Percentiles rank a stretch among this genome's conserved stretches.
Conservation (phyloP, 2,329 filamentous ascomycete genomes). For the Zelopaecilomyces penicillatus region DNA sequence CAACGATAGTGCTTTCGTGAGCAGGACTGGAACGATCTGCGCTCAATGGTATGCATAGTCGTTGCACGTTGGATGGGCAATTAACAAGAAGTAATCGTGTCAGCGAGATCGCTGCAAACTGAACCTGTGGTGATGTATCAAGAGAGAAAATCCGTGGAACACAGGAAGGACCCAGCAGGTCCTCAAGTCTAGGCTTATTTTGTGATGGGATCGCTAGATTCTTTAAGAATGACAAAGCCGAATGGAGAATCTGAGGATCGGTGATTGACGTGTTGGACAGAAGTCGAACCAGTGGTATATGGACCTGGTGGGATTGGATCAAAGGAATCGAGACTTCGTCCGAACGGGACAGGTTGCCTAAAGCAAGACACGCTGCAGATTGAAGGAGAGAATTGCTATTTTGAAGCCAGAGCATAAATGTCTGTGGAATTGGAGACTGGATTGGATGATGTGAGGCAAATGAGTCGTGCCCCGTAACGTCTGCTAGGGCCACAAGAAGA, state of each 20-base stretch:
- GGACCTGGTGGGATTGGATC: constrained; percentile 32
- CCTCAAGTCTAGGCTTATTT: constrained; percentile 46
- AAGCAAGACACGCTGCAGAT: constrained; percentile 49
- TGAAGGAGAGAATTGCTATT: constrained; percentile 36
- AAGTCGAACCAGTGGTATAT: constrained; percentile 36
- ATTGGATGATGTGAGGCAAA: constrained; percentile 37
- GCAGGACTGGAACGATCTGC: constrained; percentile 19
- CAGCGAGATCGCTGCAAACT: constrained; percentile 52
- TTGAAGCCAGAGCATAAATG: constrained; percentile 40
- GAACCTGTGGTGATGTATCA: constrained; percentile 45
- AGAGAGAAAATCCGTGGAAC: constrained; percentile 48
- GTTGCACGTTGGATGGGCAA: constrained; percentile 42
- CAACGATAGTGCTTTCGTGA: constrained; percentile 24
- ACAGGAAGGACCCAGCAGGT: constrained; percentile 34
- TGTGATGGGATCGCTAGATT: constrained; percentile 51
- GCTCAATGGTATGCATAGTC: constrained; percentile 35
- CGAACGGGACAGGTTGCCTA: constrained; percentile 54
- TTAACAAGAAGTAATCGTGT: constrained; percentile 47
- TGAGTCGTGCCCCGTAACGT: constrained; percentile 41
- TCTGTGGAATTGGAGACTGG: constrained; percentile 31
- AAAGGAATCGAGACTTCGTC: constrained; percentile 45
- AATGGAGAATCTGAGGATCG: constrained; percentile 47
- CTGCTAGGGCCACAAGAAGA: constrained; percentile 43
- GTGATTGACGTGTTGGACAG: constrained; percentile 32
- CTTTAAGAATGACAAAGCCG: constrained; percentile 52